Conservation (phyloP, 352 stramenopile species). For the Thalassiosira ordinaria region DNA sequence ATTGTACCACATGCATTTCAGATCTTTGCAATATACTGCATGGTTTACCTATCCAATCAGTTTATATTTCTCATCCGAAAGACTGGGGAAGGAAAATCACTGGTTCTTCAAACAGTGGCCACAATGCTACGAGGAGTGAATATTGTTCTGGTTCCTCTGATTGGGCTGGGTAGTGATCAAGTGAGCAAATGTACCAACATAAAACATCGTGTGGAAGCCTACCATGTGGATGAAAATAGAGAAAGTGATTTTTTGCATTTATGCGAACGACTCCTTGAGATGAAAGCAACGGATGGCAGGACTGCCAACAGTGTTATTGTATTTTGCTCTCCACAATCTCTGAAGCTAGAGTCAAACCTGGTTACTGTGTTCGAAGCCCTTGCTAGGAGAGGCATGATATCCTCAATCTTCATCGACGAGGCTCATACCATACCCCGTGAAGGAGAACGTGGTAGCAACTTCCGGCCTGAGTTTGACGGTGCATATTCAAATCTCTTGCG, state of each 20-base stretch:
- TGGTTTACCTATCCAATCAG: not conserved
- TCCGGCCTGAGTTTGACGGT: no score
- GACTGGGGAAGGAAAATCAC: not conserved
- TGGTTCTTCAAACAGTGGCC: not conserved
- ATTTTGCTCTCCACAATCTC: not conserved
- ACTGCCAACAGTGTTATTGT: not conserved
- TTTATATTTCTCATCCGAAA: not conserved
- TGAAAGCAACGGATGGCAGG: not conserved
- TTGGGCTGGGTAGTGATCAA: conserved; percentile 8
- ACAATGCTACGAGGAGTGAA: not conserved
- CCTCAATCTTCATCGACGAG: not conserved
- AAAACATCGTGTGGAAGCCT: not conserved
- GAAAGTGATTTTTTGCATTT: not conserved
- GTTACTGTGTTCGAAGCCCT: not conserved
- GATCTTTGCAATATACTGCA: not conserved
- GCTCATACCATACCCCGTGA: not conserved
- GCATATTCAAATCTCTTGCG: no score
- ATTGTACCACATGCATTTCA: not conserved
- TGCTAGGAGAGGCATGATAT: not conserved
- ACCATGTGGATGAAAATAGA: conserved; percentile 13
- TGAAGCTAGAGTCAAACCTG: not conserved
- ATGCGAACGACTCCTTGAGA: not conserved
- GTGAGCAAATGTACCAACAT: not conserved
- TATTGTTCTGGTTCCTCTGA: not conserved
- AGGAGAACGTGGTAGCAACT: no score